A percentile compares a stretch with the other conserved stretches of the same genome.
Evolutionary conservation across 352 stramenopile species (phyloP).

Genomic region (Hyaloperonospora arabidopsidis): DNA sequence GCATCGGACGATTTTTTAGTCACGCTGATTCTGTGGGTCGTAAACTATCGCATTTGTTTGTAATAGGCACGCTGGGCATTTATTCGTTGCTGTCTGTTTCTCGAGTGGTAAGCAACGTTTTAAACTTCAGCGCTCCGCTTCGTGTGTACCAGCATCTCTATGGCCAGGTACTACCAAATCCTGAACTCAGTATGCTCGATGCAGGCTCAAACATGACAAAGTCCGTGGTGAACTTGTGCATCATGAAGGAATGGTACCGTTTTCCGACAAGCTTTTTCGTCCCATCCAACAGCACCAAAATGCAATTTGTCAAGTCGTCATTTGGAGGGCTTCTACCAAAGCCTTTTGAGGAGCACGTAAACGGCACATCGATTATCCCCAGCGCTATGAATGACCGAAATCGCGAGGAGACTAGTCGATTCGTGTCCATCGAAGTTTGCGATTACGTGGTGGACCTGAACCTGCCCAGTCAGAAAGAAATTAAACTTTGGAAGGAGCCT

Average conservation of each 20-base stretch:
- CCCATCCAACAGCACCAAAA: slow-evolving; percentile 59
- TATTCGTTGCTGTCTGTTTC: slow-evolving; percentile 53
- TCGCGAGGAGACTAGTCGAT: slow-evolving; percentile 83
- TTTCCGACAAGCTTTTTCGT: slow-evolving; percentile 95
- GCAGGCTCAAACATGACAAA: slow-evolving; percentile 5
- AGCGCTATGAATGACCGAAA: slow-evolving; percentile 93
- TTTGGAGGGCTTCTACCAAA: slow-evolving; percentile 94
- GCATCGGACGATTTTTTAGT: slow-evolving; percentile 25
- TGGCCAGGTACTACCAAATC: slow-evolving; percentile 47
- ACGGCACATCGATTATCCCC: slow-evolving; percentile 54
- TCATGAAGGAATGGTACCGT: slow-evolving; percentile 97
- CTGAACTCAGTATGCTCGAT: slow-evolving; percentile 19
- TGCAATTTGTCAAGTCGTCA: slow-evolving; percentile 89
- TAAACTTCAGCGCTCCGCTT: slow-evolving; percentile 68
- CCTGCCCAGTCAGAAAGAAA: slow-evolving; percentile 50
- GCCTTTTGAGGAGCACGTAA: slow-evolving; percentile 70
- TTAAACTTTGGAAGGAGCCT: slow-evolving; percentile 53
- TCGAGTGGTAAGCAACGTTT: slow-evolving; percentile 52
- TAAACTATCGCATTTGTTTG: slow-evolving; percentile 26
- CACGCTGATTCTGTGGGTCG: slow-evolving; percentile 18
- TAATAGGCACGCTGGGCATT: slow-evolving; percentile 36
- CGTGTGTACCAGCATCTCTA: slow-evolving; percentile 64
- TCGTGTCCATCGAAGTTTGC: slow-evolving; percentile 69
- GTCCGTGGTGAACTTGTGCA: slow-evolving; percentile 69
- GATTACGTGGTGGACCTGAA: slow-evolving; percentile 88